Evolutionary conservation across 2,329 filamentous ascomycete genomes (phyloP).

Genomic region (Diatrype stigma): DNA sequence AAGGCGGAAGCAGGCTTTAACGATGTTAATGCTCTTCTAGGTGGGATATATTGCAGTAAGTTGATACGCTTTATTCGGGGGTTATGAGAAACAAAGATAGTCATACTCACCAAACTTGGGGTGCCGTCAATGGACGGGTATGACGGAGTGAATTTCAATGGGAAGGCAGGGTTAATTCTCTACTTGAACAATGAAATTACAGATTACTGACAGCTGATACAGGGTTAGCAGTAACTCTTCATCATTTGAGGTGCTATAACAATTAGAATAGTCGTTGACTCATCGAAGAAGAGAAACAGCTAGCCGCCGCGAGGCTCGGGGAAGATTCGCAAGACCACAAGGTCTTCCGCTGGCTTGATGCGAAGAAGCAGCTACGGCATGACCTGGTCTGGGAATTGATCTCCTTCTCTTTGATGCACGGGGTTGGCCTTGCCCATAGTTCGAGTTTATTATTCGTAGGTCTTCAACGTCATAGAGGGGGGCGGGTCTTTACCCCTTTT

Average conservation of each 20-base stretch:
- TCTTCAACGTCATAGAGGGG: slow-evolving; percentile 11
- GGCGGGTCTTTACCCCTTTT: slow-evolving; percentile 10
- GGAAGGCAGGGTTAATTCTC: background rate
- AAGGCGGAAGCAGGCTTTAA: slow-evolving; percentile 12
- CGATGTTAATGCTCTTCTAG: slow-evolving; percentile 13
- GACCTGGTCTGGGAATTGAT: too few species aligned
- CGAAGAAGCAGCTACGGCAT: too few species aligned
- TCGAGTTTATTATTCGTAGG: slow-evolving; percentile 7
- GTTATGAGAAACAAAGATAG: too few species aligned
- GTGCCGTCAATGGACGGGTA: slow-evolving; percentile 19
- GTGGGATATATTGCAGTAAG: slow-evolving; percentile 14
- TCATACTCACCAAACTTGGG: too few species aligned
- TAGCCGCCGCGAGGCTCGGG: slow-evolving; percentile 5
- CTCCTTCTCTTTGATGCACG: too few species aligned
- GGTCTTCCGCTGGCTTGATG: too few species aligned
- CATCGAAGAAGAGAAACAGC: slow-evolving; percentile 8
- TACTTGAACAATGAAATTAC: background rate
- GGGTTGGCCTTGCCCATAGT: background rate
- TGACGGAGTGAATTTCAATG: slow-evolving; percentile 20
- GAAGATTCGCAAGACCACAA: too few species aligned
- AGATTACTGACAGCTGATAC: background rate
- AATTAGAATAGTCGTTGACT: slow-evolving; percentile 9
- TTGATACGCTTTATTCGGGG: too few species aligned
- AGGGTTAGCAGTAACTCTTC: slow-evolving; percentile 19
- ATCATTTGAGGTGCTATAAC: slow-evolving; percentile 21